These are phyloP conservation scores for Graphium sp. DNA, from an alignment of 2,329 filamentous ascomycete genomes.

Conservation along the genomic window DNA sequence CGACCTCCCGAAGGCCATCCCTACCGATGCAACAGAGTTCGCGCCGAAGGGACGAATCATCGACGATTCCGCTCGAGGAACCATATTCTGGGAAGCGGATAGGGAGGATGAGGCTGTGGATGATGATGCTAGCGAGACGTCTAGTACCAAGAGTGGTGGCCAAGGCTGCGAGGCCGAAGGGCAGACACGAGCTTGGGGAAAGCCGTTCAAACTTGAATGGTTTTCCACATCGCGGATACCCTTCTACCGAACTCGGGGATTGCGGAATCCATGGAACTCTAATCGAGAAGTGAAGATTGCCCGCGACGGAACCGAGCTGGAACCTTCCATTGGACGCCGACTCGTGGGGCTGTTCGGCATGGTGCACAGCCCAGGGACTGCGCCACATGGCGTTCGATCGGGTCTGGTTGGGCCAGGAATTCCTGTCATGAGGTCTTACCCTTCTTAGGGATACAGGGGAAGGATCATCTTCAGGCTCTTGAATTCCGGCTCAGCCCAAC, in stretches of 20 bases:
- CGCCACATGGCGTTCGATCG: no score
- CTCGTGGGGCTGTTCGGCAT: constrained; percentile 66
- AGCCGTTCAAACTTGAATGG: constrained; percentile 86
- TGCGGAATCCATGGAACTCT: constrained; percentile 88
- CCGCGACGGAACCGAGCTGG: constrained; percentile 82
- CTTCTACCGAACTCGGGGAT: constrained; percentile 73
- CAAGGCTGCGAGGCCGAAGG: constrained; percentile 17
- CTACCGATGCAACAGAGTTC: constrained; percentile 60
- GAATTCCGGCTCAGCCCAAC: no score
- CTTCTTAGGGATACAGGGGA: no score
- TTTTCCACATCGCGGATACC: constrained; percentile 67
- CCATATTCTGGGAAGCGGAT: constrained; percentile 91
- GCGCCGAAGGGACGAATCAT: constrained; percentile 77
- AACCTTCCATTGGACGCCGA: constrained; percentile 62
- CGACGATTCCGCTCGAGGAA: constrained; percentile 82
- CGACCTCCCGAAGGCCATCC: constrained; percentile 63
- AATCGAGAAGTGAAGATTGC: constrained; percentile 95
- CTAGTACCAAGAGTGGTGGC: constrained; percentile 18
- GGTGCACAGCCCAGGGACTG: constrained; percentile 19
- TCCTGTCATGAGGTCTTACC: constrained; percentile 12
- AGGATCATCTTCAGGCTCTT: no score
- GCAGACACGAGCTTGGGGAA: constrained; percentile 60
- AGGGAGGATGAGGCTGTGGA: constrained; percentile 31
- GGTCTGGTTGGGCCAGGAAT: constrained; percentile 12
- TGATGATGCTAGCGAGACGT: constrained; percentile 23